Percentiles rank a stretch among this genome's conserved stretches.
Evolutionary conservation across 257 asterid genomes (phyloP).

Genomic region (Lantana camara): DNA sequence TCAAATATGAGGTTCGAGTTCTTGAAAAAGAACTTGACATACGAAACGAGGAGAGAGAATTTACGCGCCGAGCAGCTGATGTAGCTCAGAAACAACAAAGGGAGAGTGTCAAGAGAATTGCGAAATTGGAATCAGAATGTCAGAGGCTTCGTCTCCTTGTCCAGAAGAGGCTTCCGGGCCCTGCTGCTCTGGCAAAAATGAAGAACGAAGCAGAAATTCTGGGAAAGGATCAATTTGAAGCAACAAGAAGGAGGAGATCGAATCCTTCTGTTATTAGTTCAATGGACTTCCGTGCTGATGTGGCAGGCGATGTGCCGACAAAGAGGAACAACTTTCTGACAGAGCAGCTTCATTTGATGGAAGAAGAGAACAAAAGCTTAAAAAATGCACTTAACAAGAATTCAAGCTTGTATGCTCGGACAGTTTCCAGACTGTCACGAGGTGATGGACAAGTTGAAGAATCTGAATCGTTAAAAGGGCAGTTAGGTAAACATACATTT

Average conservation of each 20-base stretch:
- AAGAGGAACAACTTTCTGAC: conserved; percentile 43
- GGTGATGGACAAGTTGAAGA: conserved; percentile 30
- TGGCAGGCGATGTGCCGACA: conserved; percentile 37
- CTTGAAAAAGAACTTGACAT: conserved; percentile 82
- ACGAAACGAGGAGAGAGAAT: conserved; percentile 74
- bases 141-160: conserved; percentile 74
- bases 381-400: conserved; percentile 45
- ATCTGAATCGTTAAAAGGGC: conserved; percentile 28
- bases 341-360: conserved; percentile 53
- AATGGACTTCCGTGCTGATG: conserved; percentile 40
- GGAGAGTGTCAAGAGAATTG: conserved; percentile 60
- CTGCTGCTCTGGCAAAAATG: conserved; percentile 70
- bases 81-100: conserved; percentile 57
- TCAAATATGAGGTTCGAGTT: conserved; percentile 69
- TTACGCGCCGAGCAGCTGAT: conserved; percentile 63
- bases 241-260: conserved; percentile 49
- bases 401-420: conserved; percentile 28
- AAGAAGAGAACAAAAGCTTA: conserved; percentile 65
- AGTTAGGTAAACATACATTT: conserved; percentile 23
- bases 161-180: conserved; percentile 74
- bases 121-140: conserved; percentile 74
- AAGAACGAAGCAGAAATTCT: conserved; percentile 64
- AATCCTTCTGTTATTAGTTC: conserved; percentile 39
- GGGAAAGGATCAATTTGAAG: conserved; percentile 48
- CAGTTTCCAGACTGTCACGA: conserved; percentile 35